These are phyloP conservation scores for Leishmania tarentolae DNA, from an alignment of 208 protist species.

Conservation along the genomic window DNA sequence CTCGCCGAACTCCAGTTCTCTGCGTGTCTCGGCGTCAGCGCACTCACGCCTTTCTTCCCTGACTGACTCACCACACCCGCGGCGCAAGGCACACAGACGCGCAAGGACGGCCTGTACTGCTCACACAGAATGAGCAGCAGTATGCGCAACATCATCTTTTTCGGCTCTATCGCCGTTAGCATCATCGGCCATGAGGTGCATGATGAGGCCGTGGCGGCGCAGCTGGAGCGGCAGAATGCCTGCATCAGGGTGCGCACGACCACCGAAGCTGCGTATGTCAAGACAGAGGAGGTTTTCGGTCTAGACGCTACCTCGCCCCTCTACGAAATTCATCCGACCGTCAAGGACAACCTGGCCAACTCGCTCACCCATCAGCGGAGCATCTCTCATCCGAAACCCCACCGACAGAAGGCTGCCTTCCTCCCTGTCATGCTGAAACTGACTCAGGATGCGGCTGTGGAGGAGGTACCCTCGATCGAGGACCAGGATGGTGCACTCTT, in stretches of 20 bases:
- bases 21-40: not conserved
- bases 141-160: constrained; percentile 53
- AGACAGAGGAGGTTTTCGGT: constrained; percentile 49
- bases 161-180: constrained; percentile 59
- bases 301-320: constrained; percentile 42
- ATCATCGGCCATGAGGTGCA: constrained; percentile 54
- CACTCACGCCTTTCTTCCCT: not conserved
- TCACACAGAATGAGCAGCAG: constrained; percentile 15
- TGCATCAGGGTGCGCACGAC: constrained; percentile 43
- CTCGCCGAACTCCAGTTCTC: not conserved
- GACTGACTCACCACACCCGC: not conserved
- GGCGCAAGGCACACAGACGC: not conserved
- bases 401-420: constrained; percentile 38
- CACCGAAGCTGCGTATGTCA: constrained; percentile 27
- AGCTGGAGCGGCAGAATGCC: constrained; percentile 37
- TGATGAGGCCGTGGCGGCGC: constrained; percentile 34
- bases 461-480: constrained; percentile 24
- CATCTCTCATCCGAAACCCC: constrained; percentile 11
- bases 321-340: constrained; percentile 22
- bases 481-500: constrained; percentile 20
- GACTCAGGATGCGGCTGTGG: constrained; percentile 24
- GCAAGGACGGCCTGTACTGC: not conserved
- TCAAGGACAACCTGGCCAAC: not conserved
- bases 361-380: not conserved
- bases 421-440: constrained; percentile 70